Evolutionary conservation across 2,329 filamentous ascomycete species (phyloP).

Genomic region (Aspergillus chevalieri): DNA sequence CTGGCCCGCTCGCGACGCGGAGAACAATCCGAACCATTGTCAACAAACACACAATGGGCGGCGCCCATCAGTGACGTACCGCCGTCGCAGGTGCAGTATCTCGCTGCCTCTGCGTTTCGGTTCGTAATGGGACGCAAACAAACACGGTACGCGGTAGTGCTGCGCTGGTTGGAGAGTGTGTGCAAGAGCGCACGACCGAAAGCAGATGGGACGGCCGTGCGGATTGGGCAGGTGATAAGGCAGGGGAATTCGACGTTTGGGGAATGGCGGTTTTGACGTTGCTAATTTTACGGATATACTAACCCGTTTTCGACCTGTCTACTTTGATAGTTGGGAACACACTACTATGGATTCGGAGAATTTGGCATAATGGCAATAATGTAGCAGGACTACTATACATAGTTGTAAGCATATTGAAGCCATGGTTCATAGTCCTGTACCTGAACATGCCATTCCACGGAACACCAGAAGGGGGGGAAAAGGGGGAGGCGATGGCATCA

Average conservation of each 20-base stretch:
- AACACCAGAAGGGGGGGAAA: conserved; percentile 6
- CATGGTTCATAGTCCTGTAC: background rate
- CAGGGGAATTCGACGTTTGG: conserved; percentile 31
- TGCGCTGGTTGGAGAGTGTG: conserved; percentile 61
- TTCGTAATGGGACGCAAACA: conserved; percentile 65
- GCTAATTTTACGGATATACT: no score
- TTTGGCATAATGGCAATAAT: background rate
- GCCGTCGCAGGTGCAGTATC: conserved; percentile 55
- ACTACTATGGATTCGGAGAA: background rate
- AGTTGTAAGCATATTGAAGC: background rate
- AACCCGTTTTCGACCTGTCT: no score
- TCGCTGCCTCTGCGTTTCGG: conserved; percentile 65
- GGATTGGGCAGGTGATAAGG: conserved; percentile 28
- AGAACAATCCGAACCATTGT: conserved; percentile 40
- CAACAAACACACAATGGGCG: conserved; percentile 27
- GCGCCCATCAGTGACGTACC: conserved; percentile 36
- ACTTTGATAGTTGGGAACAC: background rate
- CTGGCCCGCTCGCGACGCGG: conserved; percentile 12
- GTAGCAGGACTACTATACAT: background rate
- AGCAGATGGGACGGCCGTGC: conserved; percentile 28
- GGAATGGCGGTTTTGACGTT: conserved; percentile 29
- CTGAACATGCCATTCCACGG: conserved; percentile 10
- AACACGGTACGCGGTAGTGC: conserved; percentile 57
- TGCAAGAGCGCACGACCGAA: conserved; percentile 34
- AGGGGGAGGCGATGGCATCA: conserved; percentile 9